Evolutionary conservation across 176 grass and related monocot genomes (phyloP).

Genomic region (Oryza glaberrima): DNA sequence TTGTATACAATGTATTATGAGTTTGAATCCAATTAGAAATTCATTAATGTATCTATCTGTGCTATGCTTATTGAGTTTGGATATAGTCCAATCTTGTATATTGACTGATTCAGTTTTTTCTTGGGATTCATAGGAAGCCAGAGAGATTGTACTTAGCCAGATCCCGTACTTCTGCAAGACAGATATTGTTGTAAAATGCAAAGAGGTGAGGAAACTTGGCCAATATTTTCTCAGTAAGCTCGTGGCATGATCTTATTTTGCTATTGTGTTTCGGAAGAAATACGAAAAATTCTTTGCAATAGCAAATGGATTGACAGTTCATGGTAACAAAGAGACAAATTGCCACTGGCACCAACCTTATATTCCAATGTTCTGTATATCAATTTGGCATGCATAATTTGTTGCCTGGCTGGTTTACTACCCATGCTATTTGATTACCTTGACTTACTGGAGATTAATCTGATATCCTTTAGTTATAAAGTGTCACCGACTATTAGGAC

Average conservation of each 20-base stretch:
- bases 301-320: neutral
- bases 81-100: slow-evolving; percentile 10
- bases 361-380: slow-evolving; percentile 17
- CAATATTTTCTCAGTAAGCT: slow-evolving; percentile 30
- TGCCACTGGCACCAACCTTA: neutral
- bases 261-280: slow-evolving; percentile 8
- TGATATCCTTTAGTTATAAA: slow-evolving; percentile 24
- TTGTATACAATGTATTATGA: neutral
- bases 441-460: slow-evolving; percentile 4
- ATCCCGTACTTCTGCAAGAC: slow-evolving; percentile 71
- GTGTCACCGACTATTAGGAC: neutral
- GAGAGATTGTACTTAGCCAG: slow-evolving; percentile 85
- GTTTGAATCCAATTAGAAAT: slow-evolving; percentile 5
- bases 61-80: neutral
- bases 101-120: slow-evolving; percentile 9
- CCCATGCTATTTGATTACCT: neutral
- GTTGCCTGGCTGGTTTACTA: neutral
- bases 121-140: slow-evolving; percentile 68
- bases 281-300: neutral
- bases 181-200: slow-evolving; percentile 74
- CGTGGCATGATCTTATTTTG: neutral
- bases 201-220: slow-evolving; percentile 67
- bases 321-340: neutral
- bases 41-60: slow-evolving; percentile 12
- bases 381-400: neutral